Evolutionary conservation across 305 asterid species (phyloP).

Genomic region (Euphrasia arctica): DNA sequence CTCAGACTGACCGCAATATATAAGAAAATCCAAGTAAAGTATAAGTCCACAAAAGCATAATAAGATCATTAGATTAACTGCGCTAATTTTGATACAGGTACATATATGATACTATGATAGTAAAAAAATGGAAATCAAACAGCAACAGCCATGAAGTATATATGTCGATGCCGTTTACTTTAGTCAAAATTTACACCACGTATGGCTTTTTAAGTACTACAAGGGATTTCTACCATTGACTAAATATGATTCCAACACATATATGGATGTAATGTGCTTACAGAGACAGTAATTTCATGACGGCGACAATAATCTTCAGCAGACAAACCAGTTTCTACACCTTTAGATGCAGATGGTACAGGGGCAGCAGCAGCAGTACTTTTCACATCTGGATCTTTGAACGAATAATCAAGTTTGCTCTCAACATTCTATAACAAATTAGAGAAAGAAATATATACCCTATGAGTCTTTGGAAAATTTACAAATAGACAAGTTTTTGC

Average conservation of each 20-base stretch:
- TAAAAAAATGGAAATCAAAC: too few relatives aligned
- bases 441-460: conserved; percentile 4
- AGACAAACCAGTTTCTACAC: conserved; percentile 41
- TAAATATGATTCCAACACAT: background rate
- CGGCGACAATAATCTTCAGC: conserved; percentile 58
- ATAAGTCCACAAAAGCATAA: too few relatives aligned
- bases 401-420: conserved; percentile 35
- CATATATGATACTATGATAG: too few relatives aligned
- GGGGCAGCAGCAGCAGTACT: conserved; percentile 24
- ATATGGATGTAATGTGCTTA: conserved; percentile 32
- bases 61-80: too few relatives aligned
- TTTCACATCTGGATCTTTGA: conserved; percentile 33
- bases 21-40: too few relatives aligned
- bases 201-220: too few relatives aligned
- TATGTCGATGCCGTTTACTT: too few relatives aligned
- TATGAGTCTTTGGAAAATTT: background rate
- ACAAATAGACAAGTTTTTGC: conserved; percentile 12
- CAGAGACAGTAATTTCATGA: conserved; percentile 82
- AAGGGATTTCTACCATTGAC: too few relatives aligned
- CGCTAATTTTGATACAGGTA: too few relatives aligned
- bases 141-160: too few relatives aligned
- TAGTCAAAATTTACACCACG: too few relatives aligned
- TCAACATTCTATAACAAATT: conserved; percentile 35
- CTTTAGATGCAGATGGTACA: conserved; percentile 39
- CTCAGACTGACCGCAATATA: too few relatives aligned